Evolutionary conservation across 371 early-diverging fungal species (phyloP), one percentile per base, ranked within the genome.

Genomic region (Rhizopus arrhizus): DNA sequence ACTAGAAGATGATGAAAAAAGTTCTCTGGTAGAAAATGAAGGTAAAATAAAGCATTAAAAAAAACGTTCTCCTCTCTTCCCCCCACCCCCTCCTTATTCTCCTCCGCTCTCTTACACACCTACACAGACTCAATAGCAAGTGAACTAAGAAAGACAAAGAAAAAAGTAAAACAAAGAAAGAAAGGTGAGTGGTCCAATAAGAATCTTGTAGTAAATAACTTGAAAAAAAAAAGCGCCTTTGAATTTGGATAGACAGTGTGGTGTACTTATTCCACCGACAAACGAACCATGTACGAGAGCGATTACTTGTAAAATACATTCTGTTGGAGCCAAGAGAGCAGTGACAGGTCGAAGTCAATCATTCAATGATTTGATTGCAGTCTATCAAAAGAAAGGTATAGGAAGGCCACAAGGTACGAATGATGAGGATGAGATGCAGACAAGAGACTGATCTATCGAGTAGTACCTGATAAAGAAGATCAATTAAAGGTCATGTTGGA

Each of bases 241-340:
- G 69, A 92, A 93, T 66, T 69, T 93, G 61, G 91, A 92, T 69
- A 86, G 81, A 59, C 92, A 93, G 61, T 93, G 93, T 66, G 93
- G 92, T 50, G 91, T 92, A 4, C 58, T 89, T 6, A 61, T 69
- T 36, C 72, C 76, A 41, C 85, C 87, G 0, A 82, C 79, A 29
- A 80, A 75, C 41, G 64, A 72, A 42, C 86, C 86, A 0, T 93
- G 93, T 63, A 78, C 89, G 47, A 85, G 93, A 47, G 89, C 91
- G 38, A 72, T 93, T 13, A 93, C 93, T 22, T 93, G 93, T 72
- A 93, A 93, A 69, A 89, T 87, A 8, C 93, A 93, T 64, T 86
- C 93, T 9, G 89, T 92, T 87, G 89, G 90, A 10, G 84, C 87
- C 54, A 93, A 93, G 67, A 81, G 93, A 50, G 81, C 84, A 3